Conservation (phyloP, 2,329 filamentous ascomycete species). For the Exserohilum turcica region DNA sequence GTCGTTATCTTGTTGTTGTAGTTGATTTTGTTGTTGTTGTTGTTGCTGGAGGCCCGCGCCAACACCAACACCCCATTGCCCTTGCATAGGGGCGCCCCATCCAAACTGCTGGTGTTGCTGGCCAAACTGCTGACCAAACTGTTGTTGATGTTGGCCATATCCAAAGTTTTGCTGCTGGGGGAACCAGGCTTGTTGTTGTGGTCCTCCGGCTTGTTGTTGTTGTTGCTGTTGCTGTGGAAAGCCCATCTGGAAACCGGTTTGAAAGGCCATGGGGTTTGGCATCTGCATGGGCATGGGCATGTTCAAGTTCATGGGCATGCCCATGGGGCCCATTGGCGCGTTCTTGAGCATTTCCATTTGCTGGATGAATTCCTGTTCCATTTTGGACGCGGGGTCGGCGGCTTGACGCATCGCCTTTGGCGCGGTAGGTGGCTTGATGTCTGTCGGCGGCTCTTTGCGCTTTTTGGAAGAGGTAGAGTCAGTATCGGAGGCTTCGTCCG, state of each 20-base stretch:
- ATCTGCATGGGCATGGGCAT: slow-evolving; percentile 19
- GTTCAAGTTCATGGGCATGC: slow-evolving; percentile 37
- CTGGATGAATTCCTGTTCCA: slow-evolving; percentile 51
- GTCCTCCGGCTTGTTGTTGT: neutral
- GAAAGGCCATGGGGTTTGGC: slow-evolving; percentile 2
- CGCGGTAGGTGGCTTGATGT: slow-evolving; percentile 54
- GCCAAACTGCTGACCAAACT: slow-evolving; percentile 7
- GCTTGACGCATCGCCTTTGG: slow-evolving; percentile 56
- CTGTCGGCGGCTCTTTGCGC: slow-evolving; percentile 75
- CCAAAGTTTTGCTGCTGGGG: slow-evolving; percentile 65
- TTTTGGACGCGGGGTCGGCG: slow-evolving; percentile 57
- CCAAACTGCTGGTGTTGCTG: slow-evolving; percentile 18
- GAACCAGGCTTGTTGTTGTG: slow-evolving; percentile 29
- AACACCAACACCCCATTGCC: slow-evolving; percentile 7
- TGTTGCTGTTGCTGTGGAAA: slow-evolving; percentile 8
- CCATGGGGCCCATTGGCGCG: slow-evolving; percentile 46
- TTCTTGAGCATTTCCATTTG: slow-evolving; percentile 53
- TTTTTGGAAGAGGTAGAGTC: slow-evolving; percentile 66
- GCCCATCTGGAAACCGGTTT: neutral
- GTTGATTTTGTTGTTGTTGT: slow-evolving; percentile 4
- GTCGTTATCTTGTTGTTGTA: slow-evolving; percentile 46
- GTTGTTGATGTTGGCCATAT: slow-evolving; percentile 13
- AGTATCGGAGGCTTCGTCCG: slow-evolving; percentile 44
- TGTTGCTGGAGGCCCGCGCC: neutral
- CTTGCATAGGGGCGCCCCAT: slow-evolving; percentile 11